phyloP scores from a whole-genome alignment of 306 rosid genomes.

The Abrus precatorius region DNA sequence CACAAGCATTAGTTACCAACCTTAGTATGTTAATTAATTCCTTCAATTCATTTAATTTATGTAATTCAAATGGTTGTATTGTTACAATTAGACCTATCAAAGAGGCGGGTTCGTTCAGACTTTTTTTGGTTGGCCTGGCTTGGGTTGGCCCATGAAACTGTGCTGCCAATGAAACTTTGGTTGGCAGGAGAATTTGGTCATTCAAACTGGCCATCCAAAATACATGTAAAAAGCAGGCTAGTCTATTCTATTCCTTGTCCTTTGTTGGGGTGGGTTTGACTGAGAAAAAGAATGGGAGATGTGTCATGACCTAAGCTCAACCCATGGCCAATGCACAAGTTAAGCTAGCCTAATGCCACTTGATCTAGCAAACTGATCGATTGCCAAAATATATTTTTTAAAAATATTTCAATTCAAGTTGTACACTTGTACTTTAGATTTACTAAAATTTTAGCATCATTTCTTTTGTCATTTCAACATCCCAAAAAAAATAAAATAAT shows the following conservation, averaged over 20 bases:
- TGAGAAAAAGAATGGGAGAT: too few species aligned
- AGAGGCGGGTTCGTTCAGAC: neutral
- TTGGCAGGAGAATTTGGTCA: neutral
- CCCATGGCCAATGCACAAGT: too few species aligned
- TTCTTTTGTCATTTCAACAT: too few species aligned
- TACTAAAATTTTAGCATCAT: too few species aligned
- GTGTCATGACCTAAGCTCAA: too few species aligned
- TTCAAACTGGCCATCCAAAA: neutral
- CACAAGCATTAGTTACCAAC: neutral
- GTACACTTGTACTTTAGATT: too few species aligned
- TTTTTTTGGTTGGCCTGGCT: neutral
- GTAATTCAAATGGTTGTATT: conserved; percentile 1
- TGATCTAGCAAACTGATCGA: too few species aligned
- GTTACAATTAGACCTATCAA: conserved; percentile 17
- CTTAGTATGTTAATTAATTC: neutral
- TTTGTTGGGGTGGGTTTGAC: neutral
- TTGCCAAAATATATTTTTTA: too few species aligned
- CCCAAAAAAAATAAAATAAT: too few species aligned
- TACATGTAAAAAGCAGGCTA: neutral
- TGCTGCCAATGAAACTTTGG: conserved; percentile 1
- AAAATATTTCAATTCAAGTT: too few species aligned
- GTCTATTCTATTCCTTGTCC: neutral
- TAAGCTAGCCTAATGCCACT: too few species aligned
- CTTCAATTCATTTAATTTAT: neutral
- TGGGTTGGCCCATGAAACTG: neutral